phyloP scores from a whole-genome alignment of 164 flowering plant genomes.

The Umbilicus rupestris region DNA sequence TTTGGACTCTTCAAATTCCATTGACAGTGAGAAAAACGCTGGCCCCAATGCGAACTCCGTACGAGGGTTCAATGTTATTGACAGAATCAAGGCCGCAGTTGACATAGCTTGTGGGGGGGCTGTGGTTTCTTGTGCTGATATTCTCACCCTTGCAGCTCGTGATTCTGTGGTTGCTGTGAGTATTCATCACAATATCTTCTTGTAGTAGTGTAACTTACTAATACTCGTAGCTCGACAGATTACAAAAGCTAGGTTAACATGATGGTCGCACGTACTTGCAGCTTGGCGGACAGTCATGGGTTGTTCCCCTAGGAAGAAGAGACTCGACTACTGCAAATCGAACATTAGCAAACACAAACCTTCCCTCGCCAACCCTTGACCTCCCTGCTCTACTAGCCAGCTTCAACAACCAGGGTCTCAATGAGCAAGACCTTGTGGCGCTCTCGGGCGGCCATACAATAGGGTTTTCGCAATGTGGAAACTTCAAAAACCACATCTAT shows the following conservation, averaged over 20 bases:
- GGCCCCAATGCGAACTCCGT: not conserved
- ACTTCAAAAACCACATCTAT: conserved; percentile 5
- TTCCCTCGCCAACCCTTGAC: not conserved
- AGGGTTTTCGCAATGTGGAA: not conserved
- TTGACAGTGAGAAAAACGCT: conserved; percentile 7
- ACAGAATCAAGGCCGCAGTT: conserved; percentile 5
- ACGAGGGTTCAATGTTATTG: conserved; percentile 3
- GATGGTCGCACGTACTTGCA: no score
- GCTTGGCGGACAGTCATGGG: conserved; percentile 6
- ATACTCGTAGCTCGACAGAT: no score
- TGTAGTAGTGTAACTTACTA: not conserved
- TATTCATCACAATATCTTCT: not conserved
- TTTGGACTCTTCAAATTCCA: not conserved
- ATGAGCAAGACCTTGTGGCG: conserved; percentile 8
- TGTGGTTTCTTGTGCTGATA: conserved; percentile 8
- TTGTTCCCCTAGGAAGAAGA: conserved; percentile 6
- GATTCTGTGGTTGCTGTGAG: conserved; percentile 7
- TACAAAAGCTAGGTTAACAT: no score
- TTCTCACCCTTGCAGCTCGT: conserved; percentile 8
- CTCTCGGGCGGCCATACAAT: conserved; percentile 10
- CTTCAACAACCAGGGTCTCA: conserved; percentile 2
- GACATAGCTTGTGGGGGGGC: conserved; percentile 6
- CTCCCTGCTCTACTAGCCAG: not conserved
- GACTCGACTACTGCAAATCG: not conserved
- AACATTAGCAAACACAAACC: not conserved